Conservation (phyloP, 2,329 filamentous ascomycete species). For the Cladosporium velox region DNA sequence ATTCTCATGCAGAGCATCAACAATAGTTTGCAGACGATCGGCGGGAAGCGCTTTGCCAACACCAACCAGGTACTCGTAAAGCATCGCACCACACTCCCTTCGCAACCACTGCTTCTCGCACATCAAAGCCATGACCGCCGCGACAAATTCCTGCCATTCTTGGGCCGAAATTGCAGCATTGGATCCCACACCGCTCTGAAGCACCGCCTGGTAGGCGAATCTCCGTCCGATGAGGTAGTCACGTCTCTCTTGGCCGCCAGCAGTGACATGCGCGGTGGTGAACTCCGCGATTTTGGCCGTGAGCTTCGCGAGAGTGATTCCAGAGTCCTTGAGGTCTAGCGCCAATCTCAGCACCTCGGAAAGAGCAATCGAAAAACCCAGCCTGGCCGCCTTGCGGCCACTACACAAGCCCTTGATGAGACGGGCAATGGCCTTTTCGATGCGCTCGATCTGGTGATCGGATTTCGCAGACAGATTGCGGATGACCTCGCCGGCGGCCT, state of each 20-base stretch:
- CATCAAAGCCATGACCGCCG: conserved; percentile 71
- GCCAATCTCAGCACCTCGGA: conserved; percentile 76
- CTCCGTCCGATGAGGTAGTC: conserved; percentile 83
- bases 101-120: conserved; percentile 86
- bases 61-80: conserved; percentile 65
- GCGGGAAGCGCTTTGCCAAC: conserved; percentile 24
- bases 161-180: conserved; percentile 53
- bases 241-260: conserved; percentile 72
- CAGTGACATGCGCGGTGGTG: conserved; percentile 54
- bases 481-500: conserved; percentile 49
- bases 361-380: conserved; percentile 87
- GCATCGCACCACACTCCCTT: conserved; percentile 80
- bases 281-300: conserved; percentile 55
- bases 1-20: conserved; percentile 38
- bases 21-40: conserved; percentile 27
- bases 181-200: conserved; percentile 75
- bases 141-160: conserved; percentile 68
- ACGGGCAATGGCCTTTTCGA: conserved; percentile 45
- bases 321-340: conserved; percentile 36
- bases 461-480: conserved; percentile 43
- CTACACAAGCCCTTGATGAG: conserved; percentile 88
- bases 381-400: conserved; percentile 80
- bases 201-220: conserved; percentile 83
- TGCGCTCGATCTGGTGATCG: conserved; percentile 40
- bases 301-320: conserved; percentile 42